These are phyloP conservation scores for Microbotryum intermedium DNA, from an alignment of 1,284 basidiomycete species.

Conservation along the genomic window DNA sequence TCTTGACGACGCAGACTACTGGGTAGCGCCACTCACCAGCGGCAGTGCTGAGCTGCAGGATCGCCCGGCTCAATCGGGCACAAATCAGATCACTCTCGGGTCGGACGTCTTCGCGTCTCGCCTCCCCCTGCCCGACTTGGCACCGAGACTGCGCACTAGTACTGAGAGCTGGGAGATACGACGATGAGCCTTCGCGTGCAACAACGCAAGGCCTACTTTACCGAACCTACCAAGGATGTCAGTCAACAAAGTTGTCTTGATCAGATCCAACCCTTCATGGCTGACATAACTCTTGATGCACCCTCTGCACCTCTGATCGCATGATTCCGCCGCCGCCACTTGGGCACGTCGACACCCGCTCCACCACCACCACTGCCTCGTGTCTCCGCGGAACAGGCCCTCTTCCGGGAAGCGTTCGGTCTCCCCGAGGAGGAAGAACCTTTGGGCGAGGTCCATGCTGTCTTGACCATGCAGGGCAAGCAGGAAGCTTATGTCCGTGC, in stretches of 20 bases:
- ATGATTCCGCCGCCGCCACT: not conserved
- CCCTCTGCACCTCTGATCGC: not conserved
- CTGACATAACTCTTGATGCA: not conserved
- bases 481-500: constrained; percentile 85
- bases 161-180: too few species aligned
- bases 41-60: not conserved
- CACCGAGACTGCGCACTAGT: too few species aligned
- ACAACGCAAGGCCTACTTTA: constrained; percentile 27
- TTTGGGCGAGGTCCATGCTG: constrained; percentile 67
- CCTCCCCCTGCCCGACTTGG: not conserved
- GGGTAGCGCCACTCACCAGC: not conserved
- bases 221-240: constrained; percentile 29
- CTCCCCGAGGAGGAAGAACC: constrained; percentile 31
- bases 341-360: not conserved
- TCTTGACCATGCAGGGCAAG: constrained; percentile 70
- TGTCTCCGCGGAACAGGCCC: constrained; percentile 5
- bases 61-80: not conserved
- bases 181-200: constrained; percentile 3
- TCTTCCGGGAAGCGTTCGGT: constrained; percentile 31
- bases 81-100: too few species aligned
- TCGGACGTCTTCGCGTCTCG: not conserved
- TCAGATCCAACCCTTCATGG: too few species aligned
- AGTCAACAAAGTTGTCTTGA: too few species aligned
- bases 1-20: not conserved
- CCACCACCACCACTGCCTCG: not conserved